Evolutionary conservation across 768 basidiomycete genomes (phyloP).

Genomic region (Megacollybia marginata): DNA sequence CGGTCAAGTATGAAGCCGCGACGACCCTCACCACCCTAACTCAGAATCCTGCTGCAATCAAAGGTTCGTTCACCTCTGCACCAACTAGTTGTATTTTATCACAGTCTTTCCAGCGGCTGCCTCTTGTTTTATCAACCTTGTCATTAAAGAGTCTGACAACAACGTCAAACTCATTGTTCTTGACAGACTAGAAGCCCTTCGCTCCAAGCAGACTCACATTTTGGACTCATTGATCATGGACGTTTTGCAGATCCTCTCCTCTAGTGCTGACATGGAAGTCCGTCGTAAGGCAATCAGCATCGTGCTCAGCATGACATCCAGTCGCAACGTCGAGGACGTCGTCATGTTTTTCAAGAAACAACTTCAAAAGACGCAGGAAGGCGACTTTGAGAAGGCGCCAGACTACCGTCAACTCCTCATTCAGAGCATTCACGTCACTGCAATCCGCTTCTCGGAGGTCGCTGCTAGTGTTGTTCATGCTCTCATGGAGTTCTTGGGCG

Average conservation of each 20-base stretch:
- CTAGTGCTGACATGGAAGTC: constrained; percentile 92
- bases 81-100: constrained; percentile 1
- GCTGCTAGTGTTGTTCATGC: constrained; percentile 93
- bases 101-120: constrained; percentile 61
- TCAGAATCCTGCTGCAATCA: constrained; percentile 92
- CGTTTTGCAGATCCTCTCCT: constrained; percentile 82
- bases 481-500: constrained; percentile 89
- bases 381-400: constrained; percentile 88
- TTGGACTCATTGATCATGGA: constrained; percentile 94
- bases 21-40: constrained; percentile 91
- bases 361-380: constrained; percentile 86
- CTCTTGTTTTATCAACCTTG: constrained; percentile 78
- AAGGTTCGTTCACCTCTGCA: constrained; percentile 45
- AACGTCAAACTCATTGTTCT: constrained; percentile 98
- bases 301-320: constrained; percentile 87
- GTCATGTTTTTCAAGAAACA: constrained; percentile 97
- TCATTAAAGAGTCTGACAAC: constrained; percentile 95
- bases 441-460: constrained; percentile 94
- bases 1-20: constrained; percentile 97
- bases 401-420: constrained; percentile 96
- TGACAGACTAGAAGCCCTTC: constrained; percentile 78
- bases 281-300: constrained; percentile 86
- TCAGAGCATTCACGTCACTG: constrained; percentile 94
- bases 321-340: constrained; percentile 94
- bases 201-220: constrained; percentile 80